Base-by-base conservation (phyloP, 2,329 filamentous ascomycete genomes). In the Colletotrichum tropicicola region DNA sequence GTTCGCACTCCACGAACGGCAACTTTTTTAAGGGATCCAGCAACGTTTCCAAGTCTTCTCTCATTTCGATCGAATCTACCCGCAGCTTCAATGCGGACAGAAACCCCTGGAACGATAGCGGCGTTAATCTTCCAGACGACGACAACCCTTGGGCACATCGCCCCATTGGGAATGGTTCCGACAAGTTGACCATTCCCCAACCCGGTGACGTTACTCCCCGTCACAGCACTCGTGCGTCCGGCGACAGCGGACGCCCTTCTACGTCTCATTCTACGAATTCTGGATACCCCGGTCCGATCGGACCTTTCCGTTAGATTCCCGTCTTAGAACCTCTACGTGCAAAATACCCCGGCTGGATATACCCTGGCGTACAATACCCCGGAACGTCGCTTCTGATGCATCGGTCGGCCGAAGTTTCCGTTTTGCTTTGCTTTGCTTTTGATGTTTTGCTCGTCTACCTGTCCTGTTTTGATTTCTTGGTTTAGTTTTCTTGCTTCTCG, bases 31-130 rank as follows among this genome's bases (percentile, higher is more conserved):
- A 97, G 82, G 94, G 94, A 66, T 94, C 92, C 23, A 92, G 84
- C 82, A 95, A 95, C 73, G 92, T 92, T 59, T 98, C 95, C 70
- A 98, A 97, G 82, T 96, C 95, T 51, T 98, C 95, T 32, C 89
- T 98, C 70, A 94, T 97, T 71, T 97, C 94, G 68, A 94, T 98
- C 78, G 95, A 98, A 80, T 98, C 94, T 51, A 94, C 94, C 35
- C 92, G 95, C 75, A 97, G 94, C 82, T 90, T 91, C 78, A 90
- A 90, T 68, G 93, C 93, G 71, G 97, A 97, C 78, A 92, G 94
- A 79, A 97, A 98, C 80, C 94, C 94, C 67, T 98, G 95, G 95
- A 98, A 98, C 77, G 95, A 98, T 78, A 97, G 93, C 74, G 95
- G 94, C 73, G 94, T 98, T 75, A 98, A 98, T 77, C 89, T 98